Percentiles rank a stretch among this genome's conserved stretches.
Conservation (phyloP, 208 protist species). For the Vickermania ingenoplastis region DNA sequence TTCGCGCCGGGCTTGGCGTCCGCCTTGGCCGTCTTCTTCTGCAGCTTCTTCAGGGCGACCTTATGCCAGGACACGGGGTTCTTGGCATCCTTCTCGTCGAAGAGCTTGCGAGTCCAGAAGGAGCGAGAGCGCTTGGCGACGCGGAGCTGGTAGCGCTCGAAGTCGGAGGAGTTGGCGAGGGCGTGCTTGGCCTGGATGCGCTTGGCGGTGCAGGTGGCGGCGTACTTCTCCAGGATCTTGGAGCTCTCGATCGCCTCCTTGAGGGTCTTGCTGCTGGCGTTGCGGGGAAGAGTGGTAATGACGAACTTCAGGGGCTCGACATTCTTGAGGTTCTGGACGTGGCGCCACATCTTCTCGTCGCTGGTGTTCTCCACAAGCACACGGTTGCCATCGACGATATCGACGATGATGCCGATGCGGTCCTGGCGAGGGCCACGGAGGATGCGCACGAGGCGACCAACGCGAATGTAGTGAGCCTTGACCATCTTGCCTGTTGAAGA, state of each 20-base stretch:
- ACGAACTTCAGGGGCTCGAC: conserved; percentile 76
- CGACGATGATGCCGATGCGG: conserved; percentile 46
- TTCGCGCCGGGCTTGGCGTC: conserved; percentile 63
- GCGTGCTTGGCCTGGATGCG: conserved; percentile 80
- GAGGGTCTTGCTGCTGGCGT: conserved; percentile 66
- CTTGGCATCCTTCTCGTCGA: conserved; percentile 86
- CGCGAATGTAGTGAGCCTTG: conserved; percentile 42
- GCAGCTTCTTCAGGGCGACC: conserved; percentile 74
- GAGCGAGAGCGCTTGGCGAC: conserved; percentile 85
- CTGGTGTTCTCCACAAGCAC: conserved; percentile 85
- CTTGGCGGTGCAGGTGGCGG: conserved; percentile 62
- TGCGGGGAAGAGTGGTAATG: conserved; percentile 44
- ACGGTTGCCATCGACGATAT: conserved; percentile 87
- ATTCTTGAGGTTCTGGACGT: conserved; percentile 86
- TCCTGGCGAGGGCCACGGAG: conserved; percentile 32
- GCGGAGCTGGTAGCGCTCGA: conserved; percentile 89
- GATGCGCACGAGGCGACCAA: conserved; percentile 38
- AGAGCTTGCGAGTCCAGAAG: conserved; percentile 86
- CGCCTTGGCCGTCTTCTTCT: conserved; percentile 80
- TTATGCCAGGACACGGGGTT: conserved; percentile 84
- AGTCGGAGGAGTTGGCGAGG: conserved; percentile 74
- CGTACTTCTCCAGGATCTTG: conserved; percentile 83
- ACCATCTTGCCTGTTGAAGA: conserved; percentile 12
- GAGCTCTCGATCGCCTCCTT: conserved; percentile 55
- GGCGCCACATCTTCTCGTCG: conserved; percentile 86